Evolutionary conservation across 1,139 yeast species (phyloP).

Genomic region (Pichia sp.): DNA sequence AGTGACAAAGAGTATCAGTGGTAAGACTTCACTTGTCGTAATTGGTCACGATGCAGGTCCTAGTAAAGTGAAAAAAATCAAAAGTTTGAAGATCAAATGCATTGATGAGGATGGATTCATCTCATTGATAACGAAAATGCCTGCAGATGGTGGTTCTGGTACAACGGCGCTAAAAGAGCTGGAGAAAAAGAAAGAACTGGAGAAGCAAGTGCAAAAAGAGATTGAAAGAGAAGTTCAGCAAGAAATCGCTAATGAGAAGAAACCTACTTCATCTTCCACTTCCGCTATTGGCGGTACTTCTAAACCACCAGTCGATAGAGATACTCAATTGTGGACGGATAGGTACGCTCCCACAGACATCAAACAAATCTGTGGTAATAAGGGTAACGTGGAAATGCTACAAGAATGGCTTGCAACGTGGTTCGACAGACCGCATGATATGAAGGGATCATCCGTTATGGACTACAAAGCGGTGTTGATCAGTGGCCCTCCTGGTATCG

Average conservation of each 20-base stretch:
- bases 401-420: slow-evolving; percentile 73
- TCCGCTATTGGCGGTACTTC: slow-evolving; percentile 10
- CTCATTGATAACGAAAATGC: slow-evolving; percentile 69
- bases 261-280: slow-evolving; percentile 9
- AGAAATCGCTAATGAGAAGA: slow-evolving; percentile 4
- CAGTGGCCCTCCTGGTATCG: slow-evolving; percentile 83
- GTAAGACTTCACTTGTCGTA: slow-evolving; percentile 82
- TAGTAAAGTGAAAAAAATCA: slow-evolving; percentile 79
- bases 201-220: slow-evolving; percentile 33
- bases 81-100: slow-evolving; percentile 64
- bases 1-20: slow-evolving; percentile 80
- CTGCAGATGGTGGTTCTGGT: slow-evolving; percentile 87
- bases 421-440: slow-evolving; percentile 56
- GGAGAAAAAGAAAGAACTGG: slow-evolving; percentile 49
- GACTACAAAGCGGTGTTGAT: slow-evolving; percentile 74
- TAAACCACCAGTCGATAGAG: slow-evolving; percentile 32
- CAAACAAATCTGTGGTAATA: slow-evolving; percentile 86
- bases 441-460: slow-evolving; percentile 20
- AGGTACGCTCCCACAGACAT: slow-evolving; percentile 80
- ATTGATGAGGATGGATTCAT: slow-evolving; percentile 84
- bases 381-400: slow-evolving; percentile 61
- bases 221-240: slow-evolving; percentile 20
- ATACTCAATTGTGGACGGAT: slow-evolving; percentile 75
- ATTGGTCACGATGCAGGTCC: slow-evolving; percentile 98
- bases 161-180: slow-evolving; percentile 68